A percentile compares a stretch with the other conserved stretches of the same genome.
These are phyloP conservation scores for Syzygium oleosum DNA, from an alignment of 345 rosid species.

Conservation along the genomic window DNA sequence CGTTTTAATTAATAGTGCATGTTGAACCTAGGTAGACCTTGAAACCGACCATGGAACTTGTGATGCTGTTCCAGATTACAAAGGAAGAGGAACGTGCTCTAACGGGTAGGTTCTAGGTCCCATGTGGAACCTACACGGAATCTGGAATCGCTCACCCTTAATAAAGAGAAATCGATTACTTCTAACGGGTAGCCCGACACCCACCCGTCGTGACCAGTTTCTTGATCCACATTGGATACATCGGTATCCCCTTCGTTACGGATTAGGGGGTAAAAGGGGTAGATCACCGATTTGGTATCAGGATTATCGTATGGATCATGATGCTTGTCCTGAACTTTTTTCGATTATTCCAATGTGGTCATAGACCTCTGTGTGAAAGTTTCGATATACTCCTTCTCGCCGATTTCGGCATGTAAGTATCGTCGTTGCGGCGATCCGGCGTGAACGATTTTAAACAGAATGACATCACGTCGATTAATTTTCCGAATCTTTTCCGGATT, in stretches of 20 bases:
- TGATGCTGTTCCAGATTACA: too few relatives aligned
- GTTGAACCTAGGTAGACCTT: too few relatives aligned
- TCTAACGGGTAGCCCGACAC: not conserved
- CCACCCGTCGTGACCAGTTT: not conserved
- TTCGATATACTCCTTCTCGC: not conserved
- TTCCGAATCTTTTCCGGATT: too few relatives aligned
- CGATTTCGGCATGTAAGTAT: not conserved
- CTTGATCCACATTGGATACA: not conserved
- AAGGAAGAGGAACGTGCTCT: too few relatives aligned
- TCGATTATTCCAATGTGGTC: not conserved
- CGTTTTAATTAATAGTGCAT: too few relatives aligned
- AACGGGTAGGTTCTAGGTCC: too few relatives aligned
- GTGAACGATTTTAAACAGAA: too few relatives aligned
- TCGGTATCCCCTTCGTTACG: not conserved
- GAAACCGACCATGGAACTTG: too few relatives aligned
- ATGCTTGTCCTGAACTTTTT: not conserved
- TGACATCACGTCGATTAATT: too few relatives aligned
- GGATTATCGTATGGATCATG: not conserved
- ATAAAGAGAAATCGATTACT: not conserved
- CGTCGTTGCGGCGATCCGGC: not conserved
- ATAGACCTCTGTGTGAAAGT: not conserved
- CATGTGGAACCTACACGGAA: too few relatives aligned
- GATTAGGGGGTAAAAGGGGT: not conserved
- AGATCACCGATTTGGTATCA: rapidly evolving
- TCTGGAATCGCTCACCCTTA: too few relatives aligned